A percentile compares a stretch with the other conserved stretches of the same genome.
These are phyloP conservation scores for Saxophila tyrrhenica DNA, from an alignment of 495 filamentous ascomycete genomes.

Conservation along the genomic window DNA sequence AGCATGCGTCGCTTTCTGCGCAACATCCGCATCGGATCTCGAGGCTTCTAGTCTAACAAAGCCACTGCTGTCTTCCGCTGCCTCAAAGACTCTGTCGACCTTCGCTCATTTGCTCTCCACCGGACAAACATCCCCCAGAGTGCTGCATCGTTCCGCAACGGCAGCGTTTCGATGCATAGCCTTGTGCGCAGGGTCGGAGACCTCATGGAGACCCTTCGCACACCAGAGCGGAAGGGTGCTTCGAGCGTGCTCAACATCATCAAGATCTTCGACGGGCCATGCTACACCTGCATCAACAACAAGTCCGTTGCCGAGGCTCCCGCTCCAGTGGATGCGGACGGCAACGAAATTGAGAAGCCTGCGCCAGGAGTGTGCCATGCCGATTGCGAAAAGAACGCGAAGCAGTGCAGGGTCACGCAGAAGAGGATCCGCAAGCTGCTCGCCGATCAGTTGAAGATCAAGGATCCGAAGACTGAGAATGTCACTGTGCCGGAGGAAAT, in stretches of 20 bases:
- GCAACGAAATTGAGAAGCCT: neutral
- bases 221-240: neutral
- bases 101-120: neutral
- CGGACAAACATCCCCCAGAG: neutral
- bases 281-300: neutral
- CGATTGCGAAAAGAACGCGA: neutral
- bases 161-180: neutral
- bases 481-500: neutral
- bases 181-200: neutral
- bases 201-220: neutral
- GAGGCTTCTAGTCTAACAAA: neutral
- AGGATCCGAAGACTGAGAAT: neutral
- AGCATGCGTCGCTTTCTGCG: slow-evolving; percentile 7
- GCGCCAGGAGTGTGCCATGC: neutral
- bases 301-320: neutral
- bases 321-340: neutral
- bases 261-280: neutral
- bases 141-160: neutral
- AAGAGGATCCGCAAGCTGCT: neutral
- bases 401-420: neutral
- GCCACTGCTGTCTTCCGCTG: neutral
- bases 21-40: neutral
- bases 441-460: neutral
- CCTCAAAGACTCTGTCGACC: slow-evolving; percentile 1
- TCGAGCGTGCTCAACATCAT: neutral